Conservation (phyloP, 768 basidiomycete species). For the Amanita brunnescens region DNA sequence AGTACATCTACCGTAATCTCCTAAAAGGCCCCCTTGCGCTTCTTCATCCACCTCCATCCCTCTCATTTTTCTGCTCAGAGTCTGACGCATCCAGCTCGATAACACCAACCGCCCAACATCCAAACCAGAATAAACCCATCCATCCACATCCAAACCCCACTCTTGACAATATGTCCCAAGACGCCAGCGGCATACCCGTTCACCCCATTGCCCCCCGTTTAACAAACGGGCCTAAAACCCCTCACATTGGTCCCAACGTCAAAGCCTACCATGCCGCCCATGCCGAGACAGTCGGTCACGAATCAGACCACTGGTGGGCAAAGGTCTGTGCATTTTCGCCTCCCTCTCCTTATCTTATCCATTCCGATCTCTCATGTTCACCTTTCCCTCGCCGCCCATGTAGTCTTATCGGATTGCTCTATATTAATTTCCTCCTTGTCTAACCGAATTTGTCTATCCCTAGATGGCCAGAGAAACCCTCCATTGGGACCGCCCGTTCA, state of each 20-base stretch:
- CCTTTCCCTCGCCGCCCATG: neutral
- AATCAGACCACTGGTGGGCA: conserved; percentile 84
- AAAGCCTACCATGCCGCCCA: conserved; percentile 67
- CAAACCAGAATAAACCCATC: neutral
- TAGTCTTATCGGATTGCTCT: too few relatives aligned
- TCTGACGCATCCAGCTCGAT: neutral
- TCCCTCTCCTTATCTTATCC: neutral
- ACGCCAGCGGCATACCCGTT: conserved; percentile 20
- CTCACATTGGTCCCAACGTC: conserved; percentile 75
- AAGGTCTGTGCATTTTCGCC: conserved; percentile 38
- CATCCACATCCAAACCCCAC: neutral
- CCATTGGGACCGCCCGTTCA: conserved; percentile 86
- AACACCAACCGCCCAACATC: neutral
- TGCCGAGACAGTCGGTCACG: conserved; percentile 61
- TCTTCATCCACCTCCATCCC: neutral
- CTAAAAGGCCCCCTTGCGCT: too few relatives aligned
- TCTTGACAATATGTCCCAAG: neutral
- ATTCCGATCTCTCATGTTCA: neutral
- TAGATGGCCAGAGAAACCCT: conserved; percentile 68
- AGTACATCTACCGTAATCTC: too few relatives aligned
- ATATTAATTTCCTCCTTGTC: neutral
- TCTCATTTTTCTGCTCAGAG: neutral
- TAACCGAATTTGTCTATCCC: neutral
- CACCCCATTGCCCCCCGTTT: conserved; percentile 78
- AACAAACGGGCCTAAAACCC: conserved; percentile 47